Evolutionary conservation across 257 asterid species (phyloP).

Genomic region (Solanum bulbocastanum): DNA sequence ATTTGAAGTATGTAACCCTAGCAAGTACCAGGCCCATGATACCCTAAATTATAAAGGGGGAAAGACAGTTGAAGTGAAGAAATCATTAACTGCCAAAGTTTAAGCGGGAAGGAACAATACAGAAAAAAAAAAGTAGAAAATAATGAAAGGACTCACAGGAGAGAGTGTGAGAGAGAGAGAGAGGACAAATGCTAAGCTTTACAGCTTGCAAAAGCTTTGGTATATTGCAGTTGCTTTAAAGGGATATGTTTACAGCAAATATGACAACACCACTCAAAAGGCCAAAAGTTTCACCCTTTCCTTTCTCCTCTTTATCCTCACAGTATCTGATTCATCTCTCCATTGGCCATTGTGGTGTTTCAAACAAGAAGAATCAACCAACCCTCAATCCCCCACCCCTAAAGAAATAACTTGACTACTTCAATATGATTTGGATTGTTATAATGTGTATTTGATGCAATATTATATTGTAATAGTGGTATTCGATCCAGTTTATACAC

Average conservation of each 20-base stretch:
- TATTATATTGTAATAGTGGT: background rate
- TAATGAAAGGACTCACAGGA: background rate
- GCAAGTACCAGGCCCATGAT: background rate
- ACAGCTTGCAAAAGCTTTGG: slow-evolving; percentile 10
- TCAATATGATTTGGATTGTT: too few relatives aligned
- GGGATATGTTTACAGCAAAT: slow-evolving; percentile 5
- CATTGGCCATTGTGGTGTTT: background rate
- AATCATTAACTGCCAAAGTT: background rate
- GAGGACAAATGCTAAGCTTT: slow-evolving; percentile 9
- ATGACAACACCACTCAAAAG: background rate
- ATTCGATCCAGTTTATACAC: too few relatives aligned
- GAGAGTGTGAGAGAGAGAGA: too few relatives aligned
- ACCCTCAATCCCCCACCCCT: background rate
- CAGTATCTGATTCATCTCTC: slow-evolving; percentile 1
- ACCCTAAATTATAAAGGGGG: background rate
- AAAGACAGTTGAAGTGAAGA: background rate
- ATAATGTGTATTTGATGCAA: background rate
- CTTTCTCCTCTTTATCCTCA: background rate
- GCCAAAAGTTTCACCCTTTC: slow-evolving; percentile 1
- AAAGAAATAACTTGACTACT: too few relatives aligned
- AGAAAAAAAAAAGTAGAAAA: background rate
- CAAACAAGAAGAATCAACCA: background rate
- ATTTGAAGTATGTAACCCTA: background rate
- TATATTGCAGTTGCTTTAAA: slow-evolving; percentile 10
- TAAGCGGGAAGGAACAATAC: slow-evolving; percentile 3